Conservation (phyloP, 257 asterid species). For the Ehretia macrophylla region DNA sequence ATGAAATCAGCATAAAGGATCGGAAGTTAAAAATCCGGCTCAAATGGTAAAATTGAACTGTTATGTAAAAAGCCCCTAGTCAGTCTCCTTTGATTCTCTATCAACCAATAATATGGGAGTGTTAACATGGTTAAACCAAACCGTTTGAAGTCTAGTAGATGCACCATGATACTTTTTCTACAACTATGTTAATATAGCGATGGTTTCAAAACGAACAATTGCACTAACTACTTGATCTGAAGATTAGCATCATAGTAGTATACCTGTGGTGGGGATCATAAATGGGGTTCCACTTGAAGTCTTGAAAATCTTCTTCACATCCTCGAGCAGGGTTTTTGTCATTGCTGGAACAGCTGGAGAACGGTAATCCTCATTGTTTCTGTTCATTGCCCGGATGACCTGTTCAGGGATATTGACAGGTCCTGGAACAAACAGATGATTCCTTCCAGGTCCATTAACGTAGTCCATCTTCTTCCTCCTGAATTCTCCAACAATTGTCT, state of each 20-base stretch:
- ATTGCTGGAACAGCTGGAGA: conserved; percentile 91
- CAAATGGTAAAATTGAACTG: no score
- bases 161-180: no score
- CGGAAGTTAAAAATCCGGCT: no score
- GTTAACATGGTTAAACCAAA: no score
- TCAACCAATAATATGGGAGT: no score
- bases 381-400: conserved; percentile 92
- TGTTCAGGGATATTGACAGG: conserved; percentile 98
- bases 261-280: conserved; percentile 93
- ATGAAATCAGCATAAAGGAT: no score
- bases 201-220: no score
- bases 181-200: no score
- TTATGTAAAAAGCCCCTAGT: no score
- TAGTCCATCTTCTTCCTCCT: conserved; percentile 67
- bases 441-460: conserved; percentile 87
- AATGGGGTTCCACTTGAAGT: conserved; percentile 93
- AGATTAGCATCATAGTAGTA: not conserved
- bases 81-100: no score
- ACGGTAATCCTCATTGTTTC: conserved; percentile 97
- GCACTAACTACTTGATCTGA: no score
- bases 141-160: no score
- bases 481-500: not conserved
- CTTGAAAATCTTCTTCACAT: conserved; percentile 93
- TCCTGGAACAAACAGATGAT: conserved; percentile 99
- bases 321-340: conserved; percentile 75